A percentile compares a stretch with the other conserved stretches of the same genome.
These are phyloP conservation scores for Dunaliella primolecta DNA, from an alignment of 139 green algal species.

Conservation along the genomic window DNA sequence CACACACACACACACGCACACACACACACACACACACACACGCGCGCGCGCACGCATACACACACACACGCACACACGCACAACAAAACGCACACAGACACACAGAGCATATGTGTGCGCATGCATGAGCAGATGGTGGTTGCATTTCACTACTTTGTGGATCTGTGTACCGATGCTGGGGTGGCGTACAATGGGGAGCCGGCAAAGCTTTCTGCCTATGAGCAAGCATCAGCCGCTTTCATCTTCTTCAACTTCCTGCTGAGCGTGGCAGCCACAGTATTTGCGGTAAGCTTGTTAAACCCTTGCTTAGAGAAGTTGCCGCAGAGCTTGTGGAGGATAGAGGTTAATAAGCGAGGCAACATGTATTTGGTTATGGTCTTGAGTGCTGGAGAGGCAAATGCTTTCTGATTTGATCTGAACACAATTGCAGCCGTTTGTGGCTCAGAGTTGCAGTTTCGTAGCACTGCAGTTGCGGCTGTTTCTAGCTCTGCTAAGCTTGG, in stretches of 20 bases:
- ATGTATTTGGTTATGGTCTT: too few relatives aligned
- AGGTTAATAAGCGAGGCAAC: too few relatives aligned
- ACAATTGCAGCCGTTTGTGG: too few relatives aligned
- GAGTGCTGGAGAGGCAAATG: too few relatives aligned
- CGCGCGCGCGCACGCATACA: not conserved
- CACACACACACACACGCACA: not conserved
- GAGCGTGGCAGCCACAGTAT: conserved; percentile 47
- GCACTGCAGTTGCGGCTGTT: too few relatives aligned
- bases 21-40: not conserved
- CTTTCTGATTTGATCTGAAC: too few relatives aligned
- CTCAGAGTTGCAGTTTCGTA: too few relatives aligned
- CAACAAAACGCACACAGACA: not conserved
- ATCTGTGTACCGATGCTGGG: conserved; percentile 48
- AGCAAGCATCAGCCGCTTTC: conserved; percentile 58
- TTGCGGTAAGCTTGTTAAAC: conserved; percentile 6
- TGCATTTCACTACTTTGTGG: conserved; percentile 55
- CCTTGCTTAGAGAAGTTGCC: too few relatives aligned
- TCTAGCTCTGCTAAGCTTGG: too few relatives aligned
- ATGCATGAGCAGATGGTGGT: not conserved
- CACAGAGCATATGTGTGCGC: too few relatives aligned
- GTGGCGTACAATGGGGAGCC: conserved; percentile 52
- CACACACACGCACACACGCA: not conserved
- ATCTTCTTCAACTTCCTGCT: conserved; percentile 75
- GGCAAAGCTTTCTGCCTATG: conserved; percentile 47
- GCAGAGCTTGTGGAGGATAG: too few relatives aligned